A percentile compares a stretch with the other conserved stretches of the same genome.
phyloP scores from a whole-genome alignment of 257 asterid species.

The Cordia subcordata region DNA sequence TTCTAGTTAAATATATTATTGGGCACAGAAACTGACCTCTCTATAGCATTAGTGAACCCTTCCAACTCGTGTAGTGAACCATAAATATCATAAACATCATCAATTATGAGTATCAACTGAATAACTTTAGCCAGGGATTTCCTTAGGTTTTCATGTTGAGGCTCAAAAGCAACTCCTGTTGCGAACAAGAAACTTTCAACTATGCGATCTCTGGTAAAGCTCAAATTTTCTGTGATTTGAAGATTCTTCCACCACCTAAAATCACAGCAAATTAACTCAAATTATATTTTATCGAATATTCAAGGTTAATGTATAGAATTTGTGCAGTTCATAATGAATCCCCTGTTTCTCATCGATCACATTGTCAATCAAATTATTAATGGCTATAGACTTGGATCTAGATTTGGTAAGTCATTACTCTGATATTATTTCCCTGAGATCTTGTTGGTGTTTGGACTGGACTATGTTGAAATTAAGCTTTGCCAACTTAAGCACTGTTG shows the following conservation, averaged over 20 bases:
- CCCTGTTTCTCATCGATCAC: too few species aligned
- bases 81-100: conserved; percentile 56
- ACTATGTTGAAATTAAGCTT: conserved; percentile 49
- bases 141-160: conserved; percentile 36
- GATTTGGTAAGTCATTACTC: conserved; percentile 19
- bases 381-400: too few species aligned
- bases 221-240: conserved; percentile 27
- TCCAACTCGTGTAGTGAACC: conserved; percentile 36
- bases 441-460: conserved; percentile 51
- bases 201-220: conserved; percentile 46
- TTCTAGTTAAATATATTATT: too few species aligned
- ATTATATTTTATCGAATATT: not conserved
- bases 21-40: conserved; percentile 20
- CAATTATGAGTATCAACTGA: conserved; percentile 35
- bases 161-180: conserved; percentile 51
- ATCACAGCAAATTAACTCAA: not conserved
- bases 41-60: conserved; percentile 40
- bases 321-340: too few species aligned
- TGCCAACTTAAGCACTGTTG: conserved; percentile 32
- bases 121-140: conserved; percentile 47
- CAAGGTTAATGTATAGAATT: too few species aligned
- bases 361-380: not conserved
- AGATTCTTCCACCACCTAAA: conserved; percentile 57
- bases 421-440: conserved; percentile 40
- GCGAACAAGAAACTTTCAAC: conserved; percentile 57